Conservation (phyloP, 305 asterid genomes). For the Fraxinus floribunda region DNA sequence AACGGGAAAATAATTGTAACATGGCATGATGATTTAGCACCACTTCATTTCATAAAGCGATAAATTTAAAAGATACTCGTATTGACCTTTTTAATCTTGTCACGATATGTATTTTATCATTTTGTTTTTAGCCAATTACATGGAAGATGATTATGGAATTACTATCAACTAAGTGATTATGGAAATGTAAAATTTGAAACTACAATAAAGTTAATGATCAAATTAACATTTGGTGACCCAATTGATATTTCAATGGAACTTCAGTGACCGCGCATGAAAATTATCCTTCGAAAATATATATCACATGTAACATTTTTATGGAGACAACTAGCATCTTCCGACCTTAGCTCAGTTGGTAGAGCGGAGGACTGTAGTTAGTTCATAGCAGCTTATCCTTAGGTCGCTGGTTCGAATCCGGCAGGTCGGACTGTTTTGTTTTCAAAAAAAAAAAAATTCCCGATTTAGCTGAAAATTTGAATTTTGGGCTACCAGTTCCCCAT, state of each 20-base stretch:
- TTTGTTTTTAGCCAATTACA: neutral
- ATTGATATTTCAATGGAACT: neutral
- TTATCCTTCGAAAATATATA: neutral
- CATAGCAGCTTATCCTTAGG: conserved; percentile 55
- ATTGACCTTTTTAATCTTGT: no score
- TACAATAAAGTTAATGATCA: neutral
- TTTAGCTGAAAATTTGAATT: neutral
- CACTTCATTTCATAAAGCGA: neutral
- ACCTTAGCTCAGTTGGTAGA: conserved; percentile 99
- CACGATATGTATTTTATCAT: neutral
- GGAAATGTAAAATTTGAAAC: neutral
- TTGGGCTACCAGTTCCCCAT: neutral
- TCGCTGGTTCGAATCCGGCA: conserved; percentile 94
- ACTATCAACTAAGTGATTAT: neutral
- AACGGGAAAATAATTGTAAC: neutral
- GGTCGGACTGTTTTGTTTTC: conserved; percentile 48
- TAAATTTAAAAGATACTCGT: no score
- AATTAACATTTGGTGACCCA: neutral
- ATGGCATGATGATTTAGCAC: neutral
- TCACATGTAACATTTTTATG: no score
- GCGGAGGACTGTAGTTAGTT: conserved; percentile 93
- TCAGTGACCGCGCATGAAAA: neutral
- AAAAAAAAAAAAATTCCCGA: neutral
- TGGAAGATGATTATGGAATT: neutral
- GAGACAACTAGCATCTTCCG: conserved; percentile 31